Base-by-base conservation (phyloP, 495 filamentous ascomycete species). In the Usnea hakonensis region DNA sequence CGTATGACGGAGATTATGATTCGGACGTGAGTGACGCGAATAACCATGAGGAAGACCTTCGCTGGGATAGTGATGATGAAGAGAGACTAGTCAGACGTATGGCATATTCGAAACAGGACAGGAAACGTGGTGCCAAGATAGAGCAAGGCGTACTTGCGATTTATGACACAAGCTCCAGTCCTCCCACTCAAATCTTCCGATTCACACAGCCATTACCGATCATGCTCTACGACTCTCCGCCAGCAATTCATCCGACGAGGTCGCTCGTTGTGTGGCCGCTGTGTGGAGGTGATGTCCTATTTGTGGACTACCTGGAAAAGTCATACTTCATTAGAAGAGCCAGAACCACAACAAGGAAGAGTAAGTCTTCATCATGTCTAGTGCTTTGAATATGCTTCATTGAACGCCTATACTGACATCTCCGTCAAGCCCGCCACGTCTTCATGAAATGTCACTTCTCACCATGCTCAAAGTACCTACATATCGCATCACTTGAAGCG, bases 361-460 rank as follows among this genome's bases (percentile, higher is more conserved):
- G 55, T 54, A 43, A 21, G 44, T 33, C 16, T 50, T 30, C 37
- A 2, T 2, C 11, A 16, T 61, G 3, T 21, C 23, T 30, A 16
- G 13, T 2, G 8, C 9, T 14, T 2, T 9, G 2, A 23, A 40
- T n/a, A 8, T 2, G 17, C 35, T 41, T 52, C 16, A 32, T 17
- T 52, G 28, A n/a, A 52, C 13, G 26, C 14, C 14, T 28, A 0
- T 32, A 32, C 48, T 32, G 6, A 61, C 37, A 1, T 21, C 9
- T 7, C 1, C n/a, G 19, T 11, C 16, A 38, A 61, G 58, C 58
- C 35, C 43, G 55, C n/a, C 55, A 64, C 30, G 33, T 52, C 8
- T 64, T 58, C 35, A 58, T 64, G 37, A 58, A 64, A 41, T 52
- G 28, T 19, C 61, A 58, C n/a, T 64, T 64, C 43, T 64, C 61